These are phyloP conservation scores for Trichoderma orchidacearum DNA, from an alignment of 495 filamentous ascomycete genomes.

Conservation along the genomic window DNA sequence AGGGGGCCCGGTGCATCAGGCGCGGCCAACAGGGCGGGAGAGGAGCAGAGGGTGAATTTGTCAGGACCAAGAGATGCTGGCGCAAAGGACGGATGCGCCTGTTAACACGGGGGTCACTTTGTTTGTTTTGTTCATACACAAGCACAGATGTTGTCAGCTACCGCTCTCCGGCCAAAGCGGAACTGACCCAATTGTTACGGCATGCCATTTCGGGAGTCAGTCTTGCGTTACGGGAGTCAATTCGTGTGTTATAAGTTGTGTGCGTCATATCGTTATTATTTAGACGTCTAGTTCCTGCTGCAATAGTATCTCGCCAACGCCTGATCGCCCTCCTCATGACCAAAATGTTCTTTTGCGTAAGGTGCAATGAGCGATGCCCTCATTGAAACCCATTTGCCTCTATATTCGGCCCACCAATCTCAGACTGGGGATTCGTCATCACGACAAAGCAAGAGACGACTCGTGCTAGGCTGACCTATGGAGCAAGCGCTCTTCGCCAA, in stretches of 20 bases:
- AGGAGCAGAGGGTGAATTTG: conserved; percentile 60
- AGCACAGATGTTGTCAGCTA: not conserved
- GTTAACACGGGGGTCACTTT: conserved; percentile 36
- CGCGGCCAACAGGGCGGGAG: conserved; percentile 34
- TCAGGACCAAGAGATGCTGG: conserved; percentile 42
- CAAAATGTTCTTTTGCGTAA: not conserved
- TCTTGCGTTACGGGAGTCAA: not conserved
- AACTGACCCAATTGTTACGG: not conserved
- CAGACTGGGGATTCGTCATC: not conserved
- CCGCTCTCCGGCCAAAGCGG: not conserved
- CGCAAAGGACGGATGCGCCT: conserved; percentile 88
- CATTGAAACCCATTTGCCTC: not conserved
- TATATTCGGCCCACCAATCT: not conserved
- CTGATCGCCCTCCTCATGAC: too few relatives aligned
- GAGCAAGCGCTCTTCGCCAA: too few relatives aligned
- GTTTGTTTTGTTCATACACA: not conserved
- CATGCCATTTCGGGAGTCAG: conserved; percentile 1
- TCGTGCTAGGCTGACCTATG: not conserved
- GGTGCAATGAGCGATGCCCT: not conserved
- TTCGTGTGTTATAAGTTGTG: not conserved
- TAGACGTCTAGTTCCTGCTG: not conserved
- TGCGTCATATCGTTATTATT: not conserved
- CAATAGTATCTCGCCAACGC: not conserved
- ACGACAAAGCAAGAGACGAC: too few relatives aligned
- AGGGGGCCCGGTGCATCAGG: conserved; percentile 51